Conservation (phyloP, 2,329 filamentous ascomycete species). For the Coleophoma cylindrospora region DNA sequence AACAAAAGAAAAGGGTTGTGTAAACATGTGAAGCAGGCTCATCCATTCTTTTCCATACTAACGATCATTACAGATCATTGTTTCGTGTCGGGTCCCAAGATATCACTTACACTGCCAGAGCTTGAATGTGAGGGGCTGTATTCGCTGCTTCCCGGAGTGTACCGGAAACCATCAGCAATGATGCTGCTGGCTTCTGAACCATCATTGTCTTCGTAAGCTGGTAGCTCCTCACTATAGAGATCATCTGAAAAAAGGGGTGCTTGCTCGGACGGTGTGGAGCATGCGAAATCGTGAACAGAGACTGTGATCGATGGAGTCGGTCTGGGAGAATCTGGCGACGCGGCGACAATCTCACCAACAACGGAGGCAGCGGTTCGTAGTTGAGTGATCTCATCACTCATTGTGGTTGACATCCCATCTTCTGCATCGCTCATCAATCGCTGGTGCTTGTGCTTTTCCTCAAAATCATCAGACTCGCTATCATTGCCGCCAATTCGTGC, state of each 20-base stretch:
- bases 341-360: conserved; percentile 17
- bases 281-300: neutral
- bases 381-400: conserved; percentile 17
- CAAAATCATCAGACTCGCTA: conserved; percentile 2
- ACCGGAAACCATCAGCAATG: conserved; percentile 22
- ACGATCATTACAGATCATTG: conserved; percentile 3
- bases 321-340: neutral
- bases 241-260: neutral
- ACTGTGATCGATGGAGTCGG: neutral
- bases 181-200: conserved; percentile 12
- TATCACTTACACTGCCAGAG: conserved; percentile 18
- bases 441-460: conserved; percentile 12
- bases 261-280: neutral
- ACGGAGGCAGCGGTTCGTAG: conserved; percentile 16
- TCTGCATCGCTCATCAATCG: conserved; percentile 12
- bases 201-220: conserved; percentile 22
- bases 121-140: conserved; percentile 15
- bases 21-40: too few species aligned
- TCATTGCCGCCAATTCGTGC: conserved; percentile 7
- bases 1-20: too few species aligned
- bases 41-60: too few species aligned
- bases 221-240: conserved; percentile 14
- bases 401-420: conserved; percentile 14
- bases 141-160: conserved; percentile 17
- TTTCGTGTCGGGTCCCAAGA: conserved; percentile 19